Evolutionary conservation across 2,329 filamentous ascomycete species (phyloP).

Genomic region (Fonsecaea monophora): DNA sequence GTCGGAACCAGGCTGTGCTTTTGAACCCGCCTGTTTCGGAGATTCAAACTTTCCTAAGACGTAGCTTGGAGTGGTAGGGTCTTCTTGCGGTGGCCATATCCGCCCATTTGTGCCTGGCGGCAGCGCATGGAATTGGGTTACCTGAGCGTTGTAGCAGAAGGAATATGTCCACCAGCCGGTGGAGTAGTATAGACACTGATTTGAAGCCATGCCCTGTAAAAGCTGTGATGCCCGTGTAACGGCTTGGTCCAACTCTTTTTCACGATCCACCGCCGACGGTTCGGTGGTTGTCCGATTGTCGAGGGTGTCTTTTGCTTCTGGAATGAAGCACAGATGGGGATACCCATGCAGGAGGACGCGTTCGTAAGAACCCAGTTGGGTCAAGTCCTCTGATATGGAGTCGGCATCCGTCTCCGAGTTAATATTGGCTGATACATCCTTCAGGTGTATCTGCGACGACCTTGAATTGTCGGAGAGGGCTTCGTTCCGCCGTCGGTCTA

Average conservation of each 20-base stretch:
- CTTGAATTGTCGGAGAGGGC: neutral
- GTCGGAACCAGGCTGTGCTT: slow-evolving; percentile 43
- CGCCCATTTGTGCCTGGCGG: slow-evolving; percentile 72
- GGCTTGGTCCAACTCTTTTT: slow-evolving; percentile 78
- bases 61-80: slow-evolving; percentile 77
- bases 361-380: slow-evolving; percentile 54
- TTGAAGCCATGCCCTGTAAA: slow-evolving; percentile 75
- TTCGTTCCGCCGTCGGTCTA: slow-evolving; percentile 17
- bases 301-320: slow-evolving; percentile 66
- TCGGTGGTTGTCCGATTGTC: slow-evolving; percentile 72
- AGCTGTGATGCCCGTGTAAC: slow-evolving; percentile 81
- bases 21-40: slow-evolving; percentile 39
- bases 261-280: slow-evolving; percentile 70
- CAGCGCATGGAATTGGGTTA: slow-evolving; percentile 89
- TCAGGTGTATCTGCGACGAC: neutral
- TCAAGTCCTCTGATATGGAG: slow-evolving; percentile 1
- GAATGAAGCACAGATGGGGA: slow-evolving; percentile 84
- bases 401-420: slow-evolving; percentile 42
- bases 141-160: slow-evolving; percentile 87
- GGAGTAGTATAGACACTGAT: slow-evolving; percentile 77
- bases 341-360: slow-evolving; percentile 73
- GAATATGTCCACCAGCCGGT: slow-evolving; percentile 96
- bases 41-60: slow-evolving; percentile 69
- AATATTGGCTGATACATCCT: slow-evolving; percentile 26
- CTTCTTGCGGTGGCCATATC: slow-evolving; percentile 74